These are phyloP conservation scores for Albugo laibachii DNA, from an alignment of 352 stramenopile genomes.

Conservation along the genomic window DNA sequence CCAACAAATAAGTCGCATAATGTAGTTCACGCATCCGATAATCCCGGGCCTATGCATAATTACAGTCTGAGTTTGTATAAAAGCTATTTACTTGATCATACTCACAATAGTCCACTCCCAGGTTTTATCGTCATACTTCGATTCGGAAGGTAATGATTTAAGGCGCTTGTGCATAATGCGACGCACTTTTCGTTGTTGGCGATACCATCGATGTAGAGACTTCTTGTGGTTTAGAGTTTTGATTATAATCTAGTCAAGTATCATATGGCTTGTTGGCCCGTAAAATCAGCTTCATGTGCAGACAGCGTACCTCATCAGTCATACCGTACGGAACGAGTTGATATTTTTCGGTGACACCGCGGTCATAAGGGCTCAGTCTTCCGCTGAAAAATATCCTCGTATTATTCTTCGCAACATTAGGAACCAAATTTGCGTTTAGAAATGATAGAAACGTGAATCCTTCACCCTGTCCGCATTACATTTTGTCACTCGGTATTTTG, in stretches of 20 bases:
- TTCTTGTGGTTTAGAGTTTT: slow-evolving; percentile 1
- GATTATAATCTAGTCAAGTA: too few species aligned
- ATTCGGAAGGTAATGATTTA: slow-evolving; percentile 26
- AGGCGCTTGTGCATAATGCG: slow-evolving; percentile 18
- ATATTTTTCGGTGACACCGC: slow-evolving; percentile 27
- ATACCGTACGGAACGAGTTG: slow-evolving; percentile 27
- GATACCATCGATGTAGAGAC: slow-evolving; percentile 24
- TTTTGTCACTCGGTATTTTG: too few species aligned
- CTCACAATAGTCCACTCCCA: slow-evolving; percentile 86
- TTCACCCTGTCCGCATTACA: too few species aligned
- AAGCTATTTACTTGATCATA: slow-evolving; percentile 9
- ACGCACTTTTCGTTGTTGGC: slow-evolving; percentile 14
- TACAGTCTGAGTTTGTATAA: background rate
- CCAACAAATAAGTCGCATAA: slow-evolving; percentile 76
- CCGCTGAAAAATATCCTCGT: too few species aligned
- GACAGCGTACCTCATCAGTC: slow-evolving; percentile 23
- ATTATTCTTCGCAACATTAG: too few species aligned
- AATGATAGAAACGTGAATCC: too few species aligned
- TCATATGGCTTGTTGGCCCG: too few species aligned
- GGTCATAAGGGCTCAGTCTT: slow-evolving; percentile 6
- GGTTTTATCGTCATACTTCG: slow-evolving; percentile 62
- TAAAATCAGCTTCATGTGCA: background rate
- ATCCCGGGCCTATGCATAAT: slow-evolving; percentile 26
- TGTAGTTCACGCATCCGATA: slow-evolving; percentile 54
- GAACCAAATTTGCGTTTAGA: too few species aligned